A percentile compares a stretch with the other conserved stretches of the same genome.
Conservation (phyloP, 345 rosid genomes). For the Citrus glauca region DNA sequence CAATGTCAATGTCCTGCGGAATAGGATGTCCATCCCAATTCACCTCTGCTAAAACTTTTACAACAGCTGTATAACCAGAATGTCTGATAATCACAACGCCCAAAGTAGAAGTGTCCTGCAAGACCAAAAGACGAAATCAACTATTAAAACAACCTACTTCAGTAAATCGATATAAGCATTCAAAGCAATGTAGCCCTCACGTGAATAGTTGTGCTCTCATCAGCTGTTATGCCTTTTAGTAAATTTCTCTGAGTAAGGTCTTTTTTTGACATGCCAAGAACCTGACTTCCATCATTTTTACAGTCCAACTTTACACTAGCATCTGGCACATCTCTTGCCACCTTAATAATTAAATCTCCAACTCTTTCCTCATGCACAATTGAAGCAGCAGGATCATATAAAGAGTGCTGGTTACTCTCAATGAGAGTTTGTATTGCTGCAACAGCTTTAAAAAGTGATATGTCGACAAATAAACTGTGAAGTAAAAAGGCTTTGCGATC, state of each 20-base stretch:
- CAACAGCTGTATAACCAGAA: conserved; percentile 79
- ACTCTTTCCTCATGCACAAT: conserved; percentile 50
- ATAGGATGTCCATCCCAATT: conserved; percentile 45
- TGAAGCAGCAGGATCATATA: conserved; percentile 31
- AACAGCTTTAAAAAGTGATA: conserved; percentile 79
- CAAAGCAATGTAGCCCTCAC: conserved; percentile 42
- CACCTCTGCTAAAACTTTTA: conserved; percentile 58
- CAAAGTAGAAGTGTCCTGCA: conserved; percentile 83
- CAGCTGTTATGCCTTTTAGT: conserved; percentile 93
- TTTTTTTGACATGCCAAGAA: conserved; percentile 56
- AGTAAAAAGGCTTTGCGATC: conserved; percentile 89
- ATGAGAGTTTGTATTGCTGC: conserved; percentile 43
- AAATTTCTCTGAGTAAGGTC: conserved; percentile 72
- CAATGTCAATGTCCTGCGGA: conserved; percentile 64
- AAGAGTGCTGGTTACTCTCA: conserved; percentile 33
- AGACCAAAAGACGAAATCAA: conserved; percentile 26
- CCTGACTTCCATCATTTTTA: conserved; percentile 63
- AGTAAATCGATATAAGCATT: conserved; percentile 19
- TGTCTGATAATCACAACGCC: conserved; percentile 86
- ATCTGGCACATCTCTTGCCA: conserved; percentile 67
- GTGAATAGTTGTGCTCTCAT: conserved; percentile 92
- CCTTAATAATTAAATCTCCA: conserved; percentile 70
- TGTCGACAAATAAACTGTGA: conserved; percentile 82
- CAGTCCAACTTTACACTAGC: conserved; percentile 62
- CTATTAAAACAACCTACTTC: conserved; percentile 23